Evolutionary conservation across 1,284 basidiomycete genomes (phyloP), one percentile per base, ranked within the genome.

Genomic region (Naganishia sp.): DNA sequence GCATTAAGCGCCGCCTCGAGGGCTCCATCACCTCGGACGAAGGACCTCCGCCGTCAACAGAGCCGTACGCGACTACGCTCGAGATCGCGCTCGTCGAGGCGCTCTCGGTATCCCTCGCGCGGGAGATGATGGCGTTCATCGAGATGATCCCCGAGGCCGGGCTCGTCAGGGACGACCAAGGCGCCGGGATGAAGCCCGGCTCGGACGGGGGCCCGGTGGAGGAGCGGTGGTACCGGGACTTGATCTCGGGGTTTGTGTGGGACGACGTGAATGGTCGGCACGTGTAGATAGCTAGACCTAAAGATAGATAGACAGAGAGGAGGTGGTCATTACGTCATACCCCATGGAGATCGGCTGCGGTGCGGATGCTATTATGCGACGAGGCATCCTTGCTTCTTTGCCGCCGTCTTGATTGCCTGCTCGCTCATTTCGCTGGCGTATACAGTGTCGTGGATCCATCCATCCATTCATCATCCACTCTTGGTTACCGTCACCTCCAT

Each of bases 91-190:
- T 81, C 43, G 82, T 84, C 63, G 90, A 92, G 73, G 81, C 81
- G 0, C 80, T 94, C 25, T 85, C 88, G 2, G 83, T 91, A 23
- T 87, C 85, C 18, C 82, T 95, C 54, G 84, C 86, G 3, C 81
- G 82, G 63, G 90, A 94, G 75, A 85, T 94, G 84, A 80, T 94
- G 32, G 82, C 82, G 52, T 85, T 85, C 52, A 85, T 89, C 5
- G 35, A 91, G 80, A 77, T 77, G 57, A 41, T 85, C 85, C 0
- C 72, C 72, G 0, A 84, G 83, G 66, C 81, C 21, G 58, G 58
- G 35, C 25, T 94, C 31, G 88, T 88, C 72, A 82, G 90, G 71
- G 93, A 94, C 76, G 90, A 91, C 69, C 78, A 83, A 73, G 76
- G 76, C 42, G 78, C 79, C 58, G 71, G 72, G 54, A 79, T 79